These are phyloP conservation scores for Talaromyces trachyspermus DNA, from an alignment of 495 filamentous ascomycete species.

Conservation along the genomic window DNA sequence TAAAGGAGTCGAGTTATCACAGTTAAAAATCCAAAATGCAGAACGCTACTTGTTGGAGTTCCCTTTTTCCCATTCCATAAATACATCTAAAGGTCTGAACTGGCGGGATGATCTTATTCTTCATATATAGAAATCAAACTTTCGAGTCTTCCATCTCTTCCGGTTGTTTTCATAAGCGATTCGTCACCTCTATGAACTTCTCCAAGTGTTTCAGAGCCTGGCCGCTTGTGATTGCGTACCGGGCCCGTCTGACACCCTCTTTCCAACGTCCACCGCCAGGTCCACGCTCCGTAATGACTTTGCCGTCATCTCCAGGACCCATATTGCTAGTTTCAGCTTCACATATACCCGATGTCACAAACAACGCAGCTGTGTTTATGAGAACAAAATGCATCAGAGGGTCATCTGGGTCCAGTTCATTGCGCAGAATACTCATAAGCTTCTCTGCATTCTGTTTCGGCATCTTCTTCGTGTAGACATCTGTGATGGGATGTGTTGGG, in stretches of 20 bases:
- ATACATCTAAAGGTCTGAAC: too few species aligned
- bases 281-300: constrained; percentile 70
- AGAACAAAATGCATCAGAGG: constrained; percentile 90
- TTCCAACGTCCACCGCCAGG: constrained; percentile 87
- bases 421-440: constrained; percentile 65
- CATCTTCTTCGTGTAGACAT: constrained; percentile 75
- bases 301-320: constrained; percentile 64
- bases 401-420: constrained; percentile 62
- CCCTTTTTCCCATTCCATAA: too few species aligned
- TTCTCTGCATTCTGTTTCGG: constrained; percentile 82
- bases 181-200: constrained; percentile 58
- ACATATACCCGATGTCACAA: constrained; percentile 79
- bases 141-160: neutral
- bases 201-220: constrained; percentile 68
- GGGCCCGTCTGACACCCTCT: constrained; percentile 77
- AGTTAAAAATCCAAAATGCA: constrained; percentile 3
- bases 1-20: too few species aligned
- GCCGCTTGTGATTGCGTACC: constrained; percentile 77
- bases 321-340: constrained; percentile 70
- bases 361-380: constrained; percentile 83
- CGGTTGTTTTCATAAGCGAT: constrained; percentile 17
- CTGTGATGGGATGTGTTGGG: constrained; percentile 59
- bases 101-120: too few species aligned
- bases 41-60: too few species aligned
- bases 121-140: too few species aligned